Conservation (phyloP, 305 asterid genomes). For the Vinca major region DNA sequence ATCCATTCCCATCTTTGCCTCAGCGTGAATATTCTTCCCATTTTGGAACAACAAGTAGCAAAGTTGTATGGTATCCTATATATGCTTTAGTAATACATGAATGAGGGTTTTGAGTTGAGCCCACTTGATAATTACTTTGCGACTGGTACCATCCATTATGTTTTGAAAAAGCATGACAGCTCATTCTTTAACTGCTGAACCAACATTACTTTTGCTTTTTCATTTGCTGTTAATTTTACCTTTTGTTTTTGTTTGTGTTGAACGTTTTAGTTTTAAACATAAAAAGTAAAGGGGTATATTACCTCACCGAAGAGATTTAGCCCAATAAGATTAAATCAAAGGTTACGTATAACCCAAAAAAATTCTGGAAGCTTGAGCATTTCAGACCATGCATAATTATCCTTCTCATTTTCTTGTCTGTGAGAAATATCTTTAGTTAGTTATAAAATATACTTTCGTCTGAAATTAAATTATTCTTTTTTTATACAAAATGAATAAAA, state of each 20-base stretch:
- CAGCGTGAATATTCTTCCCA: constrained; percentile 17
- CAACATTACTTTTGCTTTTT: constrained; percentile 36
- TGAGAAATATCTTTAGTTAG: not conserved
- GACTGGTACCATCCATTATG: constrained; percentile 24
- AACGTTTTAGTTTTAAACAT: not conserved
- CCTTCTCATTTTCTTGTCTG: not conserved
- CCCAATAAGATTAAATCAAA: not conserved
- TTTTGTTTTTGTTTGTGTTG: constrained; percentile 7
- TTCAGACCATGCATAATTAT: not conserved
- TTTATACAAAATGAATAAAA: no score
- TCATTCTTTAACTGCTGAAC: constrained; percentile 38
- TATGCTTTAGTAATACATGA: not conserved
- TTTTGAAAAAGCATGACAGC: constrained; percentile 52
- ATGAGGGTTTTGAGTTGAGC: not conserved
- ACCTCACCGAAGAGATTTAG: not conserved
- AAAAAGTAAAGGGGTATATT: not conserved
- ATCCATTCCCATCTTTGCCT: not conserved
- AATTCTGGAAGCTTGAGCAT: not conserved
- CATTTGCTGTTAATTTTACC: constrained; percentile 11
- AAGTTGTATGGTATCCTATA: not conserved
- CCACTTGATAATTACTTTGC: constrained; percentile 20
- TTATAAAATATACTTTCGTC: no score
- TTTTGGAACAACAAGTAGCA: constrained; percentile 2
- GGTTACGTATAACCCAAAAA: no score
- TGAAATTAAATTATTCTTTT: no score